Base-by-base conservation (phyloP, 371 early-diverging fungal species). In the Smittium culicis region DNA sequence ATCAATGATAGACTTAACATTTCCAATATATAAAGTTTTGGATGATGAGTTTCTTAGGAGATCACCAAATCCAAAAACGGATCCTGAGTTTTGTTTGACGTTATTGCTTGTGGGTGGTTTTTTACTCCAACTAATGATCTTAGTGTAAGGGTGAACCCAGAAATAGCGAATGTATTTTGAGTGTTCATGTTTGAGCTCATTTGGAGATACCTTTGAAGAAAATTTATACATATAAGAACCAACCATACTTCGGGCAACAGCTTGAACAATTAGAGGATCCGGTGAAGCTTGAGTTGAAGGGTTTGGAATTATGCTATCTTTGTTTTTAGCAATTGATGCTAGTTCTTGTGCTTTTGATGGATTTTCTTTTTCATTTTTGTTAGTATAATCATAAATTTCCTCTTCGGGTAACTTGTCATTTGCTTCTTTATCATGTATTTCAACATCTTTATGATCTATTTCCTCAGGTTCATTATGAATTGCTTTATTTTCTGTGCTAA, bases 101-200 rank as follows among this genome's bases (percentile, higher is more conserved):
- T 29, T 24, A 8, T 24, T n/a, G n/a, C 32, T 20, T n/a, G 83
- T 85, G 2, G 88, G 87, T 35, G 85, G 83, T 60, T 80, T 77
- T 66, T 78, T 73, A 71, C 84, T 82, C 90, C 91, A 91, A 69
- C 88, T 85, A 29, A 91, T 71, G 16, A 85, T 86, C 67, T 83
- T 85, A 45, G 87, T 85, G 66, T 89, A 89, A 27, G 91, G 91
- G 70, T 89, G 87, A 17, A 91, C 77, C 90, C 91, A 89, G 65
- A 89, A 84, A 79, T 84, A 89, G 3, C 90, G 79, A 56, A 75
- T 68, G 62, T 91, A 88, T 16, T 79, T 74, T 57, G 83, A 83
- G 69, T 84, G 85, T 29, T 81, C 80, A n/a, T 77, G 79, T 27
- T 80, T 80, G n/a, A 70, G 70, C 2, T 79, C 80, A 61, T 79